phyloP scores from a whole-genome alignment of 306 rosid species.

The Vigna unguiculata region DNA sequence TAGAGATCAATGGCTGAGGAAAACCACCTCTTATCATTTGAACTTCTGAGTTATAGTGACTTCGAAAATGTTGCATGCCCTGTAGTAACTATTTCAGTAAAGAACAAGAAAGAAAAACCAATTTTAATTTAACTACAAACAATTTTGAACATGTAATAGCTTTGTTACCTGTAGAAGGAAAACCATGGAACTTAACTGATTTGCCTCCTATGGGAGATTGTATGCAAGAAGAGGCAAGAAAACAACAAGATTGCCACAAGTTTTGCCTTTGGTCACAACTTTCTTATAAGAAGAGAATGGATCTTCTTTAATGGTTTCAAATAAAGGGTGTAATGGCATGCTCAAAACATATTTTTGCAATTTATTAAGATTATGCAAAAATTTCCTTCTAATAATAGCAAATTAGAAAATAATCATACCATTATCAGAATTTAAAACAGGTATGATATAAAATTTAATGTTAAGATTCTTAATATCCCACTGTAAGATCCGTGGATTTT shows the following conservation, averaged over 20 bases:
- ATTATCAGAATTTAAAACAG: conserved; percentile 35
- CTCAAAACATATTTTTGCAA: conserved; percentile 39
- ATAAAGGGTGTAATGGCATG: conserved; percentile 26
- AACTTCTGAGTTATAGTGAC: conserved; percentile 43
- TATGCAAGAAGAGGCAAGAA: conserved; percentile 41
- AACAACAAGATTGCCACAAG: conserved; percentile 24
- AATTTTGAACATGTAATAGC: background rate
- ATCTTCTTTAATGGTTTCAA: conserved; percentile 16
- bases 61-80: conserved; percentile 58
- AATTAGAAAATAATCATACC: conserved; percentile 28
- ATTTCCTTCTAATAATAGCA: background rate
- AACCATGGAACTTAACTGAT: conserved; percentile 45
- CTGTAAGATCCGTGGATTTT: background rate
- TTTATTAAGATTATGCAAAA: conserved; percentile 23
- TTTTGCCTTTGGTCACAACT: conserved; percentile 32
- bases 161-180: conserved; percentile 50
- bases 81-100: conserved; percentile 39
- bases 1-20: conserved; percentile 40
- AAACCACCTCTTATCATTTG: conserved; percentile 43
- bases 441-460: conserved; percentile 40
- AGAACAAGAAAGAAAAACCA: conserved; percentile 31
- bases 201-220: conserved; percentile 25
- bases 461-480: conserved; percentile 22
- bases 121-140: conserved; percentile 1
- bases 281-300: conserved; percentile 13